These are phyloP conservation scores for Nepenthes alata DNA, from an alignment of 179 eudicot species.

Conservation along the genomic window DNA sequence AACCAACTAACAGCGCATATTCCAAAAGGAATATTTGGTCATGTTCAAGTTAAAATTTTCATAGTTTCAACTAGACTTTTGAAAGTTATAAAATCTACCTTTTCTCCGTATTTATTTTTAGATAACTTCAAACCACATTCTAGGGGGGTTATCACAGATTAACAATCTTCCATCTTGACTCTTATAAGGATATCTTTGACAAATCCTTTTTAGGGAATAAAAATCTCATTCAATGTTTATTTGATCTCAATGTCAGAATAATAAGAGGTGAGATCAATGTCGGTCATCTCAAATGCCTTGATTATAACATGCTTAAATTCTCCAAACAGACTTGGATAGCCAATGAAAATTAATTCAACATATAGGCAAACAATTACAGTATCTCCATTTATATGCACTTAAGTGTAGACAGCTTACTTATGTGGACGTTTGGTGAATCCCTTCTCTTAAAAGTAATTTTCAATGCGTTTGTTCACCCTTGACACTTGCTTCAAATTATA, in stretches of 20 bases:
- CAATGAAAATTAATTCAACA: slow-evolving; percentile 3
- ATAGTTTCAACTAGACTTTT: neutral
- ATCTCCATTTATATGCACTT: neutral
- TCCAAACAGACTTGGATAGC: neutral
- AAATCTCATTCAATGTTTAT: neutral
- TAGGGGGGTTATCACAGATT: neutral
- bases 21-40: neutral
- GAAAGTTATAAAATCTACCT: neutral
- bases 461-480: neutral
- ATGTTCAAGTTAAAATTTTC: neutral
- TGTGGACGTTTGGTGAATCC: slow-evolving; percentile 1
- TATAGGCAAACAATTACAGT: neutral
- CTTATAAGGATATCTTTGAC: neutral
- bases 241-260: neutral
- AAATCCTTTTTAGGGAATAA: neutral
- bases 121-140: neutral
- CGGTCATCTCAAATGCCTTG: neutral
- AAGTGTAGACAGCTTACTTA: slow-evolving; percentile 1
- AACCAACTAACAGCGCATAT: neutral
- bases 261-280: neutral
- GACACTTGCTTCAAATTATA: slow-evolving; percentile 9
- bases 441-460: neutral
- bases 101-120: neutral
- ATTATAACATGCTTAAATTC: neutral
- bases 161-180: neutral